Base-by-base conservation (phyloP, 176 grass and related monocot genomes). In the Tuctoria greenei region DNA sequence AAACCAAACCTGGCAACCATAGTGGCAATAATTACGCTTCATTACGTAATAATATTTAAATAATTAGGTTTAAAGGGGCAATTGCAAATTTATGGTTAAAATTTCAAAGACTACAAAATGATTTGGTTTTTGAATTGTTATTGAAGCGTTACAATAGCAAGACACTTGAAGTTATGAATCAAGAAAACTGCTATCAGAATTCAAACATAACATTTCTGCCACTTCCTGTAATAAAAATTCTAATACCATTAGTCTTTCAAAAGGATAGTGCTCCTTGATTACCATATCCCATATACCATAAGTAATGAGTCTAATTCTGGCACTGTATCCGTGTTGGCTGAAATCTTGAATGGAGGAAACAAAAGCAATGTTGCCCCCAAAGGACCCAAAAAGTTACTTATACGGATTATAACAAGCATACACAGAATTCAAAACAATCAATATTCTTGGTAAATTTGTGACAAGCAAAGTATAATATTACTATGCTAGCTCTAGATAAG, bases 201-300 rank as follows among this genome's bases (percentile, higher is more conserved):
- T 10, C 45, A 60, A 81, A 50, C 61, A 8, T 81, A 23, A 82
- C 51, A 73, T 58, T 74, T 74, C 49, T 49, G n/a, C 17, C 11
- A 13, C 18, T 55, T 50, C 23, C 1, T 6, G 18, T 7, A 24
- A 14, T 47, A 6, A 23, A 17, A 56, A 45, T 58, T 2, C 15
- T n/a, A 17, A 49, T 50, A 27, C 16, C 1, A 47, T 46, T 67
- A 35, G 41, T 28, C 50, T 4, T 46, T 23, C 52, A 68, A 41
- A 75, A 67, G 37, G 60, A 58, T 12, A 61, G 66, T 36, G 6
- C 14, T 9, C 37, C 44, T 7, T 23, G 44, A 4, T 37, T 56
- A 42, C 18, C 39, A 75, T 20, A 60, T 44, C 55, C n/a, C 16
- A n/a, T 43, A 14, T 61, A 45, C 9, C 40, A 61, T 44, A 61